Evolutionary conservation across 1,139 yeast species (phyloP).

Genomic region (Eremothecium sinecaudum): DNA sequence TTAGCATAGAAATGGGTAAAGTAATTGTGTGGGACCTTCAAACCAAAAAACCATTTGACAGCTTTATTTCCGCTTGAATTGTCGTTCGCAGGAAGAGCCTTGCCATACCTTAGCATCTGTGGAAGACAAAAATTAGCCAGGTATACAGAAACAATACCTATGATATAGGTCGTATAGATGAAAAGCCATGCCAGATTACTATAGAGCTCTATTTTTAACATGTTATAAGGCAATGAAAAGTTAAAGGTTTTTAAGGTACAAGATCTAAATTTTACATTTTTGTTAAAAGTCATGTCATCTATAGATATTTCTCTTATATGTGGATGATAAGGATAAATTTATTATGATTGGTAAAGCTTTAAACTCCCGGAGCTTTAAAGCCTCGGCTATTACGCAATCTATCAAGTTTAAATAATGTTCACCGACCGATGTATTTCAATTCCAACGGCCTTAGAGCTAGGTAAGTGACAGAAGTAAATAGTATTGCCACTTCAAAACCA

Average conservation of each 20-base stretch:
- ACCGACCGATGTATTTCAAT: constrained; percentile 49
- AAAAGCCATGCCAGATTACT: too few relatives aligned
- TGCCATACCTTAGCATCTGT: constrained; percentile 33
- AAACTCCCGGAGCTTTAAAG: too few relatives aligned
- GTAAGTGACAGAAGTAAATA: constrained; percentile 59
- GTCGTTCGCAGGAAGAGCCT: constrained; percentile 28
- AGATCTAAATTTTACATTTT: too few relatives aligned
- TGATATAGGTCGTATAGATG: constrained; percentile 6
- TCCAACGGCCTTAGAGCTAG: constrained; percentile 60
- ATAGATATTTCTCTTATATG: too few relatives aligned
- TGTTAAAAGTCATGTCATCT: too few relatives aligned
- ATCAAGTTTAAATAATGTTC: constrained; percentile 6
- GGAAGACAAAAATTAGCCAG: constrained; percentile 25
- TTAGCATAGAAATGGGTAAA: constrained; percentile 31
- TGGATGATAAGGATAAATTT: too few relatives aligned
- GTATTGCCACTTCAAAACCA: constrained; percentile 72
- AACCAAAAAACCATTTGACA: constrained; percentile 15
- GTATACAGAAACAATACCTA: constrained; percentile 8
- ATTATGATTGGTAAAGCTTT: too few relatives aligned
- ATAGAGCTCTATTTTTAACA: too few relatives aligned
- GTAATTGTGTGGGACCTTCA: constrained; percentile 41
- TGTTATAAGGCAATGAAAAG: too few relatives aligned
- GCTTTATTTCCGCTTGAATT: constrained; percentile 10
- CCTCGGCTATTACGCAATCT: too few relatives aligned
- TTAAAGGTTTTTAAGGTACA: too few relatives aligned